These are phyloP conservation scores for Kalanchoe fedtschenkoi DNA, from an alignment of 164 flowering plant genomes.

Conservation along the genomic window DNA sequence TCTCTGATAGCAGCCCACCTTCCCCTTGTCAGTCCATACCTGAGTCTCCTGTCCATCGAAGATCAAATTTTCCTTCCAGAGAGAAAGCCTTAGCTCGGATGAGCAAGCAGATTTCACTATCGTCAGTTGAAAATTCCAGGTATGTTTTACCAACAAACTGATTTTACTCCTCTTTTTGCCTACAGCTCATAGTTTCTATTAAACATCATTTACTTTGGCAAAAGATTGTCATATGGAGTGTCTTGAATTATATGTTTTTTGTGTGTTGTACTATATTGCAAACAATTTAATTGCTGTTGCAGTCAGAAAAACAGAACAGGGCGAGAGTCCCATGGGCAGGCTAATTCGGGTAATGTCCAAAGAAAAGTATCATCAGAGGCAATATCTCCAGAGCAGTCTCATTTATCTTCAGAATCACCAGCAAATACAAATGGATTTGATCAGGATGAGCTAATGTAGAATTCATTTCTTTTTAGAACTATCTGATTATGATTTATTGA, in stretches of 20 bases:
- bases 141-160: neutral
- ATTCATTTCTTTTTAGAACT: neutral
- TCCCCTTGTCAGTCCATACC: slow-evolving; percentile 14
- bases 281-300: neutral
- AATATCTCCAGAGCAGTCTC: neutral
- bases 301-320: neutral
- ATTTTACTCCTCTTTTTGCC: neutral
- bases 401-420: neutral
- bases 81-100: slow-evolving; percentile 27
- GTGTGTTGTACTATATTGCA: neutral
- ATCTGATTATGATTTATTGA: neutral
- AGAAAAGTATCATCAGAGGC: neutral
- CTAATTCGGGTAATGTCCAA: neutral
- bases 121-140: slow-evolving; percentile 24
- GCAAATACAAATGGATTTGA: neutral
- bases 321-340: neutral
- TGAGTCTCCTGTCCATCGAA: slow-evolving; percentile 16
- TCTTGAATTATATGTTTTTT: neutral
- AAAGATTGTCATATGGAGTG: neutral
- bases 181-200: neutral
- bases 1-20: slow-evolving; percentile 11
- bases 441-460: neutral
- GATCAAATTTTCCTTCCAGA: slow-evolving; percentile 23
- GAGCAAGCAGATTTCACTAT: slow-evolving; percentile 33
- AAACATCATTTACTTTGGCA: neutral